Conservation (phyloP, 1,139 yeast species). For the Lodderomyces margitis region DNA sequence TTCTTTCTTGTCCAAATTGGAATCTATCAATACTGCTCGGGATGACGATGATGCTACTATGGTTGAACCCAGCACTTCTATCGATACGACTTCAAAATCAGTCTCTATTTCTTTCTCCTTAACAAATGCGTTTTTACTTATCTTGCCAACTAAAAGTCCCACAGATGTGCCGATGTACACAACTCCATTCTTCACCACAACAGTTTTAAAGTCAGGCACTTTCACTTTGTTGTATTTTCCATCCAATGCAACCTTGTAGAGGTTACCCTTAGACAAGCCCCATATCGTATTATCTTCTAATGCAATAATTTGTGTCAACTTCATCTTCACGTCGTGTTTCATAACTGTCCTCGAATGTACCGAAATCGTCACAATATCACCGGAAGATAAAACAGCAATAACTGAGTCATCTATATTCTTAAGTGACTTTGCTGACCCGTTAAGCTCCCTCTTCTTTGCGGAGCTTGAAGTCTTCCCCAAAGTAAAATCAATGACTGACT, state of each 20-base stretch:
- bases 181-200: slow-evolving; percentile 1
- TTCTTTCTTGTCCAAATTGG: background rate
- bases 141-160: slow-evolving; percentile 7
- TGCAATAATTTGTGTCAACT: background rate
- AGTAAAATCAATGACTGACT: slow-evolving; percentile 22
- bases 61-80: background rate
- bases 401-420: background rate
- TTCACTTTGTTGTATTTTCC: slow-evolving; percentile 5
- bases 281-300: background rate
- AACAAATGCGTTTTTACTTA: slow-evolving; percentile 8
- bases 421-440: background rate
- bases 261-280: background rate
- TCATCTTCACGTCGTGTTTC: background rate
- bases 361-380: background rate
- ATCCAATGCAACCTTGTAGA: slow-evolving; percentile 7
- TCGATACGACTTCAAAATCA: background rate
- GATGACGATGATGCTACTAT: background rate
- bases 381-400: background rate
- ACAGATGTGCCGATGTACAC: slow-evolving; percentile 6
- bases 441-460: slow-evolving; percentile 16
- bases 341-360: background rate
- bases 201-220: slow-evolving; percentile 3
- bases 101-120: slow-evolving; percentile 6
- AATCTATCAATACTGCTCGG: slow-evolving; percentile 5
- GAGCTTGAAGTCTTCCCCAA: slow-evolving; percentile 11